phyloP scores from a whole-genome alignment of 306 rosid genomes.

The Cucumis cinereus region DNA sequence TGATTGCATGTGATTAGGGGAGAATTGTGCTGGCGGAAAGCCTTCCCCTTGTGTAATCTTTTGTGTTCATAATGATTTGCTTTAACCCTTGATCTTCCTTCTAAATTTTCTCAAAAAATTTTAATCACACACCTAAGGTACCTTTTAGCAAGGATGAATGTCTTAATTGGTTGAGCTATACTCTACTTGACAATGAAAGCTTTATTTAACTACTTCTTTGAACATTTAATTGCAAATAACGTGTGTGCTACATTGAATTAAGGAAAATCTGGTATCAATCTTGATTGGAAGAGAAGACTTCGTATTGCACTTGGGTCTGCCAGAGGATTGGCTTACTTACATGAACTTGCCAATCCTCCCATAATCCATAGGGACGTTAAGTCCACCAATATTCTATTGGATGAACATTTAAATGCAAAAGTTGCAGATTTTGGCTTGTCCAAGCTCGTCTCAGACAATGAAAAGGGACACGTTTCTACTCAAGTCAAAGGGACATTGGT shows the following conservation, averaged over 20 bases:
- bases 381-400: conserved; percentile 67
- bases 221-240: background rate
- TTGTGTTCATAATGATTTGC: too few relatives aligned
- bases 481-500: conserved; percentile 97
- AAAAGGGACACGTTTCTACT: conserved; percentile 78
- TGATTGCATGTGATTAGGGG: background rate
- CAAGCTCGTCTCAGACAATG: conserved; percentile 61
- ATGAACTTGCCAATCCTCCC: conserved; percentile 94
- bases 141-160: background rate
- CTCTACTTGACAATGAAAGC: background rate
- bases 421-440: conserved; percentile 98
- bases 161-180: background rate
- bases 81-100: too few relatives aligned
- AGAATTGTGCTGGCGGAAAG: background rate
- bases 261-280: conserved; percentile 67
- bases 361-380: conserved; percentile 92
- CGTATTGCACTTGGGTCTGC: conserved; percentile 89
- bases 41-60: background rate
- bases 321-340: conserved; percentile 88
- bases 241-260: background rate
- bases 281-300: conserved; percentile 95
- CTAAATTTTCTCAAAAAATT: background rate
- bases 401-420: conserved; percentile 70
- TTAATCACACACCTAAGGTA: background rate
- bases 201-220: too few relatives aligned